These are phyloP conservation scores for Trifolium repens DNA, from an alignment of 306 rosid genomes.

Conservation along the genomic window DNA sequence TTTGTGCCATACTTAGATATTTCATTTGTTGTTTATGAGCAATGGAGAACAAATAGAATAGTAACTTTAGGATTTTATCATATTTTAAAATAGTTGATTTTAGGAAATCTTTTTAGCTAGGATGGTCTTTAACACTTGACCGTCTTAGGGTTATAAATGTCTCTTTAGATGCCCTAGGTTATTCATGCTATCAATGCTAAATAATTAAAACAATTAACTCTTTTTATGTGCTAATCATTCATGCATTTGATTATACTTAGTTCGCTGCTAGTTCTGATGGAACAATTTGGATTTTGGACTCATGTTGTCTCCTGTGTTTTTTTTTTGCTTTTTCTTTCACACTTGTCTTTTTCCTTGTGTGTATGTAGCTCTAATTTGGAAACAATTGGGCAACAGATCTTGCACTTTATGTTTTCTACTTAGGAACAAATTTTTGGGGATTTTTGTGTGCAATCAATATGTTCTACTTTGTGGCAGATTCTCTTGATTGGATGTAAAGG, in stretches of 20 bases:
- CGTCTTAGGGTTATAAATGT: conserved; percentile 6
- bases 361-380: not conserved
- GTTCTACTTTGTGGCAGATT: conserved; percentile 5
- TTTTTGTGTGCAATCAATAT: conserved; percentile 1
- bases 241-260: not conserved
- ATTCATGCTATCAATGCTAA: not conserved
- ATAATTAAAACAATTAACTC: not conserved
- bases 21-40: not conserved
- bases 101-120: not conserved
- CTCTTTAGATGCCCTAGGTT: not conserved
- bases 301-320: not conserved
- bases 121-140: not conserved
- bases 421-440: not conserved
- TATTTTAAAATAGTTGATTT: conserved; percentile 9
- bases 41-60: conserved; percentile 1
- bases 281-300: conserved; percentile 4
- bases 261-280: conserved; percentile 11
- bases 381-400: not conserved
- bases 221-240: conserved; percentile 3
- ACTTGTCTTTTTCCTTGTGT: not conserved
- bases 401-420: not conserved
- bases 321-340: not conserved
- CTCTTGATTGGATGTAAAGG: conserved; percentile 6
- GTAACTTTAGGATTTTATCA: not conserved
- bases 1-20: conserved; percentile 9